Evolutionary conservation across 108 stramenopile species (phyloP), one percentile per base, ranked within the genome.

Genomic region (Chaetoceros muelleri): DNA sequence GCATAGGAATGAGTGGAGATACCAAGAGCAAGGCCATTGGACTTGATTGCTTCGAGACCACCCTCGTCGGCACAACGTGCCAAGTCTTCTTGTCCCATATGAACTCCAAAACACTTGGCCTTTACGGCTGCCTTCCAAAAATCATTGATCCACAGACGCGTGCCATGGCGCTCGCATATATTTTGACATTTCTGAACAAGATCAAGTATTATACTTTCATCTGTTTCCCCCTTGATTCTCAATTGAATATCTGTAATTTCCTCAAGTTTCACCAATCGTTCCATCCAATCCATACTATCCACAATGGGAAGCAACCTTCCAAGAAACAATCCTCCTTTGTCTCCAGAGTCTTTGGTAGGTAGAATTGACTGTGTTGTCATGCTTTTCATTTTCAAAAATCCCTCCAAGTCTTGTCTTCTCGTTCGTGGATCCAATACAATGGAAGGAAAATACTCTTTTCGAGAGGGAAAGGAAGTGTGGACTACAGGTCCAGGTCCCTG

Each of bases 31-130:
- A 94, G 48, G 7, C 60, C 55, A 19, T 69, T 46, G n/a, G 72
- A 26, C 5, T 60, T 64, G 7, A 87, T 62, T 45, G 56, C 25
- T 2, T 78, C 67, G 21, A 87, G 49, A 44, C 83, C 90, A 34
- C 81, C 77, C 0, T 53, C 63, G 7, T 74, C 60, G 24, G 67
- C 67, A 46, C 84, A 85, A 1, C 64, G 60, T 26, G 77, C 70
- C 55, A 95, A 64, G 79, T 96, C 95, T 70, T 96, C 95, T 61
- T 96, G 95, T 13, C 95, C 95, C 1, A 96, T 61, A 59, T 96
- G 95, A 51, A 91, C 84, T 19, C 95, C 95, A 58, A 88, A 96
- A 29, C 86, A 84, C 44, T 69, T 71, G 19, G 84, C 71, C 56
- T 80, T 60, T 0, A 93, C 48, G 18, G 95, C 95, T 40, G 70